Base-by-base conservation (phyloP, 2,329 filamentous ascomycete genomes). In the Seiridium unicorne region DNA sequence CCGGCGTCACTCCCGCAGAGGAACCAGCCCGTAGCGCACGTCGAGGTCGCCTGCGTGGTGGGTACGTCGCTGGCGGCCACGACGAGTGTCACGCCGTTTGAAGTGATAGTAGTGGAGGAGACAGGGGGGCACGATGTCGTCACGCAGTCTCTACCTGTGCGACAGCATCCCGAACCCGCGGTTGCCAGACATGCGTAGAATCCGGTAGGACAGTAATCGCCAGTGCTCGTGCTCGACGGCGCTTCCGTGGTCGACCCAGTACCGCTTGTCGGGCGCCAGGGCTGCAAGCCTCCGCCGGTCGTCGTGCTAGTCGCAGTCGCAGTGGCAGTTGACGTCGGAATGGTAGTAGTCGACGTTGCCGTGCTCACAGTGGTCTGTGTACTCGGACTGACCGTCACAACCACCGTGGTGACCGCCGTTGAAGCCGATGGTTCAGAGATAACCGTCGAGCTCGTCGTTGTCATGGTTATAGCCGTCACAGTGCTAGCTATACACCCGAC, bases 111-210 rank as follows among this genome's bases (percentile, higher is more conserved):
- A 0, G 87, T 90, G 2, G 78, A 83, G 7, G 75, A 73, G 0
- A 81, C 69, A 0, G 81, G 77, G 0, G 91, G 90, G 68, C 94
- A 98, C 5, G 89, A 91, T 0, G 90, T 91, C 0, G 88, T 89
- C 61, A 89, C 85, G 76, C 94, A 98, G 76, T 96, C 85, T 26
- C 93, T 86, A 2, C 92, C 93, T 0, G 92, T 93, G 60, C 90
- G 90, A 76, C 94, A 98, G 78, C 94, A 98, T 2, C 84, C 84
- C 26, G 92, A 92, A 11, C 91, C 92, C 61, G 93, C 92, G 61
- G 88, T 87, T 2, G 94, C 94, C 2, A 89, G 85, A 74, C 94
- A 98, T 55, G 92, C 89, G 74, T 98, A 98, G 79, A 93, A 98
- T 2, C 93, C 93, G 0, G 89, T 93, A 0, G 94, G 94, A 68